These are phyloP conservation scores for Ophiostoma sp. DNA, from an alignment of 2,329 filamentous ascomycete genomes.

Conservation along the genomic window DNA sequence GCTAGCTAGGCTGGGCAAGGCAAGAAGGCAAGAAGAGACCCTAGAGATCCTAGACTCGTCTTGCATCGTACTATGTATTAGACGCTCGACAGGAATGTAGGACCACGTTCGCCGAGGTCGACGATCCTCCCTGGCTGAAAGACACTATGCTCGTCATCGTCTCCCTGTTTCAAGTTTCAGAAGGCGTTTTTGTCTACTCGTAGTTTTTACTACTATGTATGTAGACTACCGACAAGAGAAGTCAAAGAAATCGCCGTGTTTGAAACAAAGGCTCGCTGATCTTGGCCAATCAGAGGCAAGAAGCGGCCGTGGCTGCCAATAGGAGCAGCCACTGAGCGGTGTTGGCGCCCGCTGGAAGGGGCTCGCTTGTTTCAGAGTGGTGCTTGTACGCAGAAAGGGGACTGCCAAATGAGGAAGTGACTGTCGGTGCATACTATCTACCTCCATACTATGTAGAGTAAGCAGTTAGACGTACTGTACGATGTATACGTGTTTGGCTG, in stretches of 20 bases:
- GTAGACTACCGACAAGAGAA: too few species aligned
- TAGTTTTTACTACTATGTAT: too few species aligned
- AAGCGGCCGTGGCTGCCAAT: background rate
- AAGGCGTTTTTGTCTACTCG: background rate
- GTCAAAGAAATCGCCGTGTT: background rate
- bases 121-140: background rate
- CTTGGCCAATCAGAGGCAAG: background rate
- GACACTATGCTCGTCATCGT: background rate
- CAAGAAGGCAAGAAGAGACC: too few species aligned
- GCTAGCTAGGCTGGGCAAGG: background rate
- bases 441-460: background rate
- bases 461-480: background rate
- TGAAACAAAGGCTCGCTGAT: background rate
- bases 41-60: background rate
- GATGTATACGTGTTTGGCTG: background rate
- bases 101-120: conserved; percentile 9
- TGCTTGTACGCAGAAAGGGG: background rate
- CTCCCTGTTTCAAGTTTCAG: conserved; percentile 4
- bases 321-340: background rate
- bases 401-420: background rate
- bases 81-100: background rate
- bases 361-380: background rate
- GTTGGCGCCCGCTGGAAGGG: background rate
- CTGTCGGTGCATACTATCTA: background rate
- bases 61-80: background rate